Base-by-base conservation (phyloP, 352 stramenopile genomes). In the Saprolegnia diclina region DNA sequence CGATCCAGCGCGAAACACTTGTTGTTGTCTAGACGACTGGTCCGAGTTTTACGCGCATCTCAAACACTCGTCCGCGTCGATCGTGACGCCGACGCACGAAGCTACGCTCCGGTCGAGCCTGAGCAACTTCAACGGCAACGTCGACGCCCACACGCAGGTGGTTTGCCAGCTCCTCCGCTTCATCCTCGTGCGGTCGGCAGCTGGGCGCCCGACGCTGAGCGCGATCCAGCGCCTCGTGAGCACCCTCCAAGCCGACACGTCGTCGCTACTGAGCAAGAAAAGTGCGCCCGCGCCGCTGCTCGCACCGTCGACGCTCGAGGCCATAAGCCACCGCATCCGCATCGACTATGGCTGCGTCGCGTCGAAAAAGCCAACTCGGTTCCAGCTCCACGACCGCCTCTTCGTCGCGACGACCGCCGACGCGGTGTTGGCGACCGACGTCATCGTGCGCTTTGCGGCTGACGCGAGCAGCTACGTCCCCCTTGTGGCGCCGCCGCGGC, bases 21-120 rank as follows among this genome's bases (percentile, higher is more conserved):
- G 5, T 37, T 59, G 26, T 64, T 19, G 46, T 74, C 42, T 64
- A 90, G 83, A 91, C 57, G 80, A 89, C 48, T 88, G 79, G 75
- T 76, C 82, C 7, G 72, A 66, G 26, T 69, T 91, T 26, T 91
- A 85, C 56, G 73, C 83, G 0, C 83, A 91, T 50, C 63, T 91
- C 1, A 73, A 21, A 3, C 22, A 55, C 18, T 55, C 57, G 6
- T 32, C n/a, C 6, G 38, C 22, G 6, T 40, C 57, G 14, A 76
- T 84, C 7, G 44, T 91, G 22, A 77, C 78, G 5, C 67, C 72
- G 0, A 76, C 86, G 22, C 81, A 89, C 46, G 62, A 72, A 26
- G 42, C 77, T 4, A 86, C 80, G 46, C 61, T 88, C 0, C 45
- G 72, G 4, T 32, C 32, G 18, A 73, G 64, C 9, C 63, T 89